These are phyloP conservation scores for Cyberlindnera mississippiensis DNA, from an alignment of 805 yeast species.

Conservation along the genomic window DNA sequence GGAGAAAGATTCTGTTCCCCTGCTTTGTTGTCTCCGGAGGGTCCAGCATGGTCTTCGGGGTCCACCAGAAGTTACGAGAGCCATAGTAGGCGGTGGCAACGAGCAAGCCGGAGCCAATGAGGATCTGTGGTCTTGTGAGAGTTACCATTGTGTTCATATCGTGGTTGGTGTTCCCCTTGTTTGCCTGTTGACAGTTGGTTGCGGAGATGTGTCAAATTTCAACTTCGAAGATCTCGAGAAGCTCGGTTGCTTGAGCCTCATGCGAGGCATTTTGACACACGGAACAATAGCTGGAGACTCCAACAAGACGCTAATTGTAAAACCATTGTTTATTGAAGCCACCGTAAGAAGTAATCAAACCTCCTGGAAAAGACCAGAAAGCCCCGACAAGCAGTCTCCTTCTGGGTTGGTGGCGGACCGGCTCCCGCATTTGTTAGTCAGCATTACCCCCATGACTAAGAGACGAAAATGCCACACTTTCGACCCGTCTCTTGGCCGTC, in stretches of 20 bases:
- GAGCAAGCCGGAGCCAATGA: slow-evolving; percentile 25
- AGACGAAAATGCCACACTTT: not conserved
- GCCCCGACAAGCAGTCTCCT: no score
- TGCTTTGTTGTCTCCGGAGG: slow-evolving; percentile 34
- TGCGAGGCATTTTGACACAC: no score
- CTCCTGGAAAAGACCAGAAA: no score
- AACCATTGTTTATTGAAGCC: no score
- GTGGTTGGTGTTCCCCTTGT: not conserved
- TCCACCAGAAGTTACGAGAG: slow-evolving; percentile 30
- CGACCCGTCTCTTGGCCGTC: not conserved
- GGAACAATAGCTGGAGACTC: no score
- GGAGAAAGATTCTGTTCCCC: slow-evolving; percentile 44
- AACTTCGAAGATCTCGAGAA: not conserved
- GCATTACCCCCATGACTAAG: no score
- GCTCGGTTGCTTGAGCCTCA: no score
- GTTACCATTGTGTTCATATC: slow-evolving; percentile 16
- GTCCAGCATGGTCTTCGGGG: slow-evolving; percentile 33
- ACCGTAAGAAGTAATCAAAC: no score
- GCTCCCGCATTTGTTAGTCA: no score
- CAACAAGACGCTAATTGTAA: no score
- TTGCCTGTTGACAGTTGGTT: not conserved
- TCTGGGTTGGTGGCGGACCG: no score
- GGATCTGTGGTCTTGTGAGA: slow-evolving; percentile 21
- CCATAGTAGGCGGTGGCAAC: slow-evolving; percentile 20
- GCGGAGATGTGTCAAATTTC: slow-evolving; percentile 1